phyloP scores from a whole-genome alignment of 306 rosid species.

The Biancaea sappan region DNA sequence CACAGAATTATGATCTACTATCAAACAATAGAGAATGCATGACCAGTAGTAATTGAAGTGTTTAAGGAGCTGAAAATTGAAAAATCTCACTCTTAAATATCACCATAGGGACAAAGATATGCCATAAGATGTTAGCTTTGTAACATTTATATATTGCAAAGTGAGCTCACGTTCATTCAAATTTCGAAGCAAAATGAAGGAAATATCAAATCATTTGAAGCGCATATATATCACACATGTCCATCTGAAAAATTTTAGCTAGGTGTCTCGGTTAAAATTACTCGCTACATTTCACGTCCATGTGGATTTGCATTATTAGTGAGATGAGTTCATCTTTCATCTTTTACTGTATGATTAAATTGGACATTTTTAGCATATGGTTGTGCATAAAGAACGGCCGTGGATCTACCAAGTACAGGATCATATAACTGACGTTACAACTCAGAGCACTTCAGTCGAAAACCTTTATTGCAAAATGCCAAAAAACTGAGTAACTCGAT shows the following conservation, averaged over 20 bases:
- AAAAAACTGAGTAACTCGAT: neutral
- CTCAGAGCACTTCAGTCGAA: constrained; percentile 20
- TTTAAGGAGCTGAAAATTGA: constrained; percentile 5
- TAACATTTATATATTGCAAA: neutral
- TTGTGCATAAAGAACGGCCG: neutral
- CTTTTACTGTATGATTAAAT: no score
- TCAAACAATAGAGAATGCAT: constrained; percentile 23
- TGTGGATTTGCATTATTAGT: no score
- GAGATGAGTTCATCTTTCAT: no score
- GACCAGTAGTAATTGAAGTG: neutral
- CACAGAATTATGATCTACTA: constrained; percentile 15
- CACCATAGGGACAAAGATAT: neutral
- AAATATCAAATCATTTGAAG: constrained; percentile 14
- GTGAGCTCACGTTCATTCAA: neutral
- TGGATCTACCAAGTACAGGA: neutral
- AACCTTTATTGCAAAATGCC: constrained; percentile 28
- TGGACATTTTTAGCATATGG: no score
- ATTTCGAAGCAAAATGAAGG: neutral
- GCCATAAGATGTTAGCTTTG: neutral
- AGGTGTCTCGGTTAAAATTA: no score
- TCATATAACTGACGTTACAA: neutral
- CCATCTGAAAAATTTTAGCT: neutral
- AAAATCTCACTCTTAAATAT: neutral
- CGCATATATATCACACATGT: neutral
- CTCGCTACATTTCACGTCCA: no score